A percentile compares a stretch with the other conserved stretches of the same genome.
Conservation (phyloP, 352 stramenopile genomes). For the Phytophthora sansomeana region DNA sequence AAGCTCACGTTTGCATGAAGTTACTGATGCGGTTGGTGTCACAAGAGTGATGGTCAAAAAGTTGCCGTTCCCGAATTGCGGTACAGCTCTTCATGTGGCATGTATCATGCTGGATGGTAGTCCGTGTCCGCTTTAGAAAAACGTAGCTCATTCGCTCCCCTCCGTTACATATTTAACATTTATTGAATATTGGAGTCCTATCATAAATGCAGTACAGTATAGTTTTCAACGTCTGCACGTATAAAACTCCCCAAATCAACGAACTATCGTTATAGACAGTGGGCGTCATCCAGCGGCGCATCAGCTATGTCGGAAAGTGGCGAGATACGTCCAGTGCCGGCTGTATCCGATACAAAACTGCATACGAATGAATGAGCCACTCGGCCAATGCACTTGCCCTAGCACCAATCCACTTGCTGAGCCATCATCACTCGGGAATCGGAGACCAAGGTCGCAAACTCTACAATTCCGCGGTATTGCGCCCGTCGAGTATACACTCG, state of each 20-base stretch:
- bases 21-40: neutral
- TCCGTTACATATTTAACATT: constrained; percentile 2
- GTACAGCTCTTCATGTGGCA: neutral
- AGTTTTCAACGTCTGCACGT: no score
- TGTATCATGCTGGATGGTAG: no score
- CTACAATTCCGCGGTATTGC: no score
- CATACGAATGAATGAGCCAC: neutral
- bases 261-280: neutral
- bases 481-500: neutral
- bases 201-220: no score
- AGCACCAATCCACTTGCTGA: no score
- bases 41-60: constrained; percentile 2
- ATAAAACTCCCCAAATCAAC: no score
- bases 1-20: no score
- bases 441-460: constrained; percentile 3
- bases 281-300: neutral
- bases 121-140: constrained; percentile 5
- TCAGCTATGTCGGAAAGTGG: neutral
- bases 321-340: neutral
- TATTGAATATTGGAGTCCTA: neutral
- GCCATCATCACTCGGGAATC: constrained; percentile 32
- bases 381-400: neutral
- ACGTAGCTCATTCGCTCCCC: no score
- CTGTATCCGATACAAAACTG: neutral
- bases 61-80: constrained; percentile 4